phyloP scores from a whole-genome alignment of 78 protist genomes.

The Dictyostelium purpureum region DNA sequence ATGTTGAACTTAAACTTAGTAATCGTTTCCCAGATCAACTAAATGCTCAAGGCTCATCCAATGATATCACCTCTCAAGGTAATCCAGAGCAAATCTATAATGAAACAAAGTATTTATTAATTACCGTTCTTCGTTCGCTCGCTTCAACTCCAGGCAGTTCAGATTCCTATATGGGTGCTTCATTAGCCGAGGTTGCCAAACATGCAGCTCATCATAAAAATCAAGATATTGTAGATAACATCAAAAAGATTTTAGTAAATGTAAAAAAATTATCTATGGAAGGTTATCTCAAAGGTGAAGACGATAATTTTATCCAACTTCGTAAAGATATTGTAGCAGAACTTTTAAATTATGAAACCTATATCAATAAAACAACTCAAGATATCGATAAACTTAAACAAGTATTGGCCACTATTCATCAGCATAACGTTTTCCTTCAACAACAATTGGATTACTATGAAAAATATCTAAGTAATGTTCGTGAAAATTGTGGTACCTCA shows the following conservation, averaged over 20 bases:
- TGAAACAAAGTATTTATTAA: conserved; percentile 64
- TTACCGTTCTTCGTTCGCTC: conserved; percentile 26
- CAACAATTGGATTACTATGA: conserved; percentile 78
- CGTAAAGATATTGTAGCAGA: conserved; percentile 71
- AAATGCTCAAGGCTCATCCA: not conserved
- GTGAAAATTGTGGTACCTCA: conserved; percentile 47
- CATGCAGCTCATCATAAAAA: conserved; percentile 43
- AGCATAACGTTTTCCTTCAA: conserved; percentile 70
- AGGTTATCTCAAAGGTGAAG: conserved; percentile 22
- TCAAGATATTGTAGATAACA: conserved; percentile 59
- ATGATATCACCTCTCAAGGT: not conserved
- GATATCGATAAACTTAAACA: conserved; percentile 57
- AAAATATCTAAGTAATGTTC: conserved; percentile 75
- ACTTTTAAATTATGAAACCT: conserved; percentile 32
- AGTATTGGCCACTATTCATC: conserved; percentile 55
- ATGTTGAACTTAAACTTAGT: conserved; percentile 62
- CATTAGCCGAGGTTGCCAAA: conserved; percentile 49
- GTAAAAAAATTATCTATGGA: conserved; percentile 23
- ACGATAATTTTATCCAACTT: conserved; percentile 53
- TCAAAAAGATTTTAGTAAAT: conserved; percentile 55
- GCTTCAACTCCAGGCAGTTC: conserved; percentile 4
- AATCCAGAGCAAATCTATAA: conserved; percentile 71
- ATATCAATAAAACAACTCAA: conserved; percentile 1
- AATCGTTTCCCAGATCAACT: conserved; percentile 34
- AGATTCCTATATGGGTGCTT: conserved; percentile 25